These are phyloP conservation scores for Tulasnella calospora DNA, from an alignment of 768 basidiomycete species.

Conservation along the genomic window DNA sequence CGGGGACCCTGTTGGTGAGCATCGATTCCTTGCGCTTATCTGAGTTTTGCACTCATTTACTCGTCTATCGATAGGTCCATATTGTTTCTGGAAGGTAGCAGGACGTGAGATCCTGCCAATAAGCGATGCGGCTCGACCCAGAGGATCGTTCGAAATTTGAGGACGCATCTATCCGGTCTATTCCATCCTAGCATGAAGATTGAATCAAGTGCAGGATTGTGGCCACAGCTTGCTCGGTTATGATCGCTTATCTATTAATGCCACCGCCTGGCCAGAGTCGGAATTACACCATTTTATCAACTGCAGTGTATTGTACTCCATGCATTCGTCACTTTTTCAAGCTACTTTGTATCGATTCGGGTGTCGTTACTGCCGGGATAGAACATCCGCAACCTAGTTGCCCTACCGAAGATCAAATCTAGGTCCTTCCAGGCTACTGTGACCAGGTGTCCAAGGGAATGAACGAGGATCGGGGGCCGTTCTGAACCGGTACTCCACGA, in stretches of 20 bases:
- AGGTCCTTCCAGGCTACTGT: background rate
- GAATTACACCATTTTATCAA: background rate
- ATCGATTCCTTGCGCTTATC: background rate
- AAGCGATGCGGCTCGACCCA: background rate
- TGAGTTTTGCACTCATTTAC: background rate
- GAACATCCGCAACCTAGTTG: background rate
- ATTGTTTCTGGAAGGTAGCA: background rate
- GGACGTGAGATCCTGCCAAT: background rate
- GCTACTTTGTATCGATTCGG: no score
- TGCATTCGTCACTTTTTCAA: no score
- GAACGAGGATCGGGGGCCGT: background rate
- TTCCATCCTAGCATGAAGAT: background rate
- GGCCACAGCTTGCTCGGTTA: background rate
- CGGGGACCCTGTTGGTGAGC: slow-evolving; percentile 65
- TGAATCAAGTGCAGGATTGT: background rate
- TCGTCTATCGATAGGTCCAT: background rate
- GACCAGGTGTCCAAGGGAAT: background rate
- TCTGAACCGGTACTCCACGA: slow-evolving; percentile 16
- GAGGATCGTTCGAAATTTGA: background rate
- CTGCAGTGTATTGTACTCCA: background rate
- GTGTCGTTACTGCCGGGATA: background rate
- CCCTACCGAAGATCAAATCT: background rate
- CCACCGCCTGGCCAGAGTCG: background rate
- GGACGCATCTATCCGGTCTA: no score
- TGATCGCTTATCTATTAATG: background rate